Evolutionary conservation across 2,329 filamentous ascomycete species (phyloP).

Genomic region (Xylariaceae sp.): DNA sequence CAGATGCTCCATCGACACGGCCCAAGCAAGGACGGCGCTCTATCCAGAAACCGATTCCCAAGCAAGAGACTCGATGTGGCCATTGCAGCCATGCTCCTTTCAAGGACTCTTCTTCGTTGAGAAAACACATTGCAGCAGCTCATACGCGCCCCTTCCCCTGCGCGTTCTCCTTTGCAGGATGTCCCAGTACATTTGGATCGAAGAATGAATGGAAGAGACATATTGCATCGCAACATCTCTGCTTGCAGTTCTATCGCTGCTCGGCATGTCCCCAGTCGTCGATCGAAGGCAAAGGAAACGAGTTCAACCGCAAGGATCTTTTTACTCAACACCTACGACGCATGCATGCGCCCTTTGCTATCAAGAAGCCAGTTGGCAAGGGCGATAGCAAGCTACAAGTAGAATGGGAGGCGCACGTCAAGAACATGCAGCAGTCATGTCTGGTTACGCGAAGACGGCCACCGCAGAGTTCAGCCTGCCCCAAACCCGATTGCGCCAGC

Average conservation of each 20-base stretch:
- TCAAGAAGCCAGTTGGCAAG: slow-evolving; percentile 53
- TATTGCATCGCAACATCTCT: slow-evolving; percentile 83
- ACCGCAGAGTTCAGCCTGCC: slow-evolving; percentile 67
- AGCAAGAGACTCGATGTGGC: slow-evolving; percentile 57
- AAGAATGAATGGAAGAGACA: slow-evolving; percentile 99
- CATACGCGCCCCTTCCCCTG: slow-evolving; percentile 76
- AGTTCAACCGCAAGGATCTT: slow-evolving; percentile 92
- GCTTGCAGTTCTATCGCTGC: slow-evolving; percentile 59
- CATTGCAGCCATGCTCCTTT: slow-evolving; percentile 61
- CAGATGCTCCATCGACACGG: slow-evolving; percentile 35
- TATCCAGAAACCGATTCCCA: slow-evolving; percentile 43
- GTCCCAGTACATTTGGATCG: slow-evolving; percentile 74
- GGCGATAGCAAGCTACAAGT: slow-evolving; percentile 53
- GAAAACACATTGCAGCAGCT: slow-evolving; percentile 62
- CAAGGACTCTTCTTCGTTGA: slow-evolving; percentile 60
- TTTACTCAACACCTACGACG: slow-evolving; percentile 91
- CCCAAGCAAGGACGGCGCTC: slow-evolving; percentile 44
- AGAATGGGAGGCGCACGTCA: slow-evolving; percentile 61
- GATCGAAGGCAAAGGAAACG: slow-evolving; percentile 43
- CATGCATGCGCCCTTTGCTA: slow-evolving; percentile 76
- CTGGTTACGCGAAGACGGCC: slow-evolving; percentile 63
- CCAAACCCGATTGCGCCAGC: slow-evolving; percentile 63
- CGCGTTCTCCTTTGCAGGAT: slow-evolving; percentile 79
- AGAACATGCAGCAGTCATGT: slow-evolving; percentile 69
- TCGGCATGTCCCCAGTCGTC: slow-evolving; percentile 51